These are phyloP conservation scores for Lasiodiplodia sp. DNA, from an alignment of 2,329 filamentous ascomycete species.

Conservation along the genomic window DNA sequence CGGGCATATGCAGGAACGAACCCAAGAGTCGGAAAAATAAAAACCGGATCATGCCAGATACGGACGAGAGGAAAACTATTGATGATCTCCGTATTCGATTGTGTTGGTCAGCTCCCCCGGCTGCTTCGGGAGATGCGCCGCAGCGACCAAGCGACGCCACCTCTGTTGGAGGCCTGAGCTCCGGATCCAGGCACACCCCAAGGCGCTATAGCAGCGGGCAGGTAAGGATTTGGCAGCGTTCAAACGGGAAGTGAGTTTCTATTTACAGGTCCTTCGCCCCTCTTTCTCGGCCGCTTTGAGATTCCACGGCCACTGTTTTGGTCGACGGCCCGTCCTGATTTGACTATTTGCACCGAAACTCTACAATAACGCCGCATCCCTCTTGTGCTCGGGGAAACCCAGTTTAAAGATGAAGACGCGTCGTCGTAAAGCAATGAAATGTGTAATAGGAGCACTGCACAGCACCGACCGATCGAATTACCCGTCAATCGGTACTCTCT, in stretches of 20 bases:
- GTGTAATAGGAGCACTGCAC: not conserved
- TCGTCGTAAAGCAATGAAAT: not conserved
- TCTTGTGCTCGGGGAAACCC: not conserved
- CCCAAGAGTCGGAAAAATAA: not conserved
- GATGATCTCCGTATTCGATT: conserved; percentile 15
- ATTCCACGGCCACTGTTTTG: not conserved
- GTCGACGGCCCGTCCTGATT: not conserved
- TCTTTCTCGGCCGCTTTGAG: not conserved
- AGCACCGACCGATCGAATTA: not conserved
- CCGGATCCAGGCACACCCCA: conserved; percentile 1
- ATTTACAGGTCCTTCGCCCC: not conserved
- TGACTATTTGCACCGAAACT: not conserved
- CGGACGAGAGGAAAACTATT: not conserved
- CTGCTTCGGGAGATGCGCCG: conserved; percentile 11
- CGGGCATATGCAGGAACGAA: conserved; percentile 6
- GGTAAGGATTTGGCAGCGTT: conserved; percentile 4
- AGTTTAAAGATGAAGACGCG: not conserved
- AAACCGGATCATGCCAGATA: not conserved
- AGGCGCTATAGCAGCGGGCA: conserved; percentile 6
- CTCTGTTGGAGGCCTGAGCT: conserved; percentile 6
- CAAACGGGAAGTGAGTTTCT: conserved; percentile 1
- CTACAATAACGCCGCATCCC: not conserved
- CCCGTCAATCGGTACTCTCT: not conserved
- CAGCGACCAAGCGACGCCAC: conserved; percentile 20
- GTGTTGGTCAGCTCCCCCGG: not conserved